Evolutionary conservation across 2,329 filamentous ascomycete species (phyloP).

Genomic region (Fusarium algeriense): DNA sequence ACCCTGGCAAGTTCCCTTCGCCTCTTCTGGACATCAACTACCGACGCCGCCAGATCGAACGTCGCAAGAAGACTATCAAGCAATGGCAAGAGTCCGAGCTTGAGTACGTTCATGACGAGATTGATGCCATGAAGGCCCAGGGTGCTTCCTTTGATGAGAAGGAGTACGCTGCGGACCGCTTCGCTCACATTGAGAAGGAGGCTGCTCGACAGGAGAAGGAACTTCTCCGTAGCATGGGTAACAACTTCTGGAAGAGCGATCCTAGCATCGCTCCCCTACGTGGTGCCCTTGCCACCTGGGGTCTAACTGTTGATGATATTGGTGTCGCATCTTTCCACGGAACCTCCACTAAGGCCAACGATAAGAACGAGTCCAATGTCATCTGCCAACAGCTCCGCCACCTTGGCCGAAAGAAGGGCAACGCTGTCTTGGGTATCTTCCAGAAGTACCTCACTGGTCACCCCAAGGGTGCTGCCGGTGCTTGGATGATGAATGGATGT

Average conservation of each 20-base stretch:
- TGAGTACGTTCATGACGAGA: slow-evolving; percentile 91
- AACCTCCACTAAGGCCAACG: slow-evolving; percentile 97
- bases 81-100: slow-evolving; percentile 97
- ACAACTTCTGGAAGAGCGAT: slow-evolving; percentile 99
- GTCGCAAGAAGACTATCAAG: slow-evolving; percentile 93
- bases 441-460: slow-evolving; percentile 99
- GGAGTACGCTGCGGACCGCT: slow-evolving; percentile 88
- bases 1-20: slow-evolving; percentile 90
- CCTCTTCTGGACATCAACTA: slow-evolving; percentile 98
- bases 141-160: slow-evolving; percentile 80
- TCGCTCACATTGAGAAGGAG: slow-evolving; percentile 86
- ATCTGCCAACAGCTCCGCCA: slow-evolving; percentile 97
- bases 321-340: slow-evolving; percentile 98
- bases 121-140: slow-evolving; percentile 89
- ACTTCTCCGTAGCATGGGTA: slow-evolving; percentile 90
- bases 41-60: slow-evolving; percentile 92
- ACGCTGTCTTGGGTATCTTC: slow-evolving; percentile 96
- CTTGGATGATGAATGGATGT: slow-evolving; percentile 99
- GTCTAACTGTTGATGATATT: slow-evolving; percentile 95
- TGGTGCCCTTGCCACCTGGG: slow-evolving; percentile 97
- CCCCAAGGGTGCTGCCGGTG: slow-evolving; percentile 98
- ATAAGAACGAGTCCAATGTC: slow-evolving; percentile 99
- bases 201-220: slow-evolving; percentile 93
- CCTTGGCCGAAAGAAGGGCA: slow-evolving; percentile 95
- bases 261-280: slow-evolving; percentile 93